phyloP scores from a whole-genome alignment of 371 early-diverging fungal genomes.

The Actinomortierella ambigua region DNA sequence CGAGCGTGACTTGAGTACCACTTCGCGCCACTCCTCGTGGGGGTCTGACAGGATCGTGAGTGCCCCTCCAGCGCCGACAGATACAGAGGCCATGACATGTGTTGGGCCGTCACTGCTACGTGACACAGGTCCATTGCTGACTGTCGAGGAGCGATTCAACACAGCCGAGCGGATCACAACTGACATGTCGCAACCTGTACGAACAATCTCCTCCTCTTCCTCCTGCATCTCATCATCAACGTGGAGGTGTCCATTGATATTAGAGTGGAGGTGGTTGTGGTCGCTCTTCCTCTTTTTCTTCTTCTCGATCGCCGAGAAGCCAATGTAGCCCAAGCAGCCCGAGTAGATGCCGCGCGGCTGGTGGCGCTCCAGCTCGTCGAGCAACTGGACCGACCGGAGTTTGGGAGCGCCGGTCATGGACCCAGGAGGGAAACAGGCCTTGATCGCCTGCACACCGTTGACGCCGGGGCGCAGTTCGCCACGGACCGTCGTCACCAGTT shows the following conservation, averaged over 20 bases:
- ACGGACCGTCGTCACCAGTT: slow-evolving; percentile 87
- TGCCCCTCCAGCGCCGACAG: slow-evolving; percentile 95
- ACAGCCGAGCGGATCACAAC: slow-evolving; percentile 45
- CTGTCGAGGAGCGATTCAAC: slow-evolving; percentile 1
- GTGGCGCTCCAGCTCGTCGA: slow-evolving; percentile 75
- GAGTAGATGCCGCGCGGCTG: slow-evolving; percentile 88
- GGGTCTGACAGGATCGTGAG: slow-evolving; percentile 87
- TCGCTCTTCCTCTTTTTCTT: no score
- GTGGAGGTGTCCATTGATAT: not conserved
- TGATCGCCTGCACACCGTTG: slow-evolving; percentile 75
- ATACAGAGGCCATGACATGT: slow-evolving; percentile 46
- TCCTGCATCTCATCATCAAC: slow-evolving; percentile 15
- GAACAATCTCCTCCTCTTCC: slow-evolving; percentile 64
- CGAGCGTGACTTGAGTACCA: slow-evolving; percentile 64
- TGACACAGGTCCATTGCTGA: not conserved
- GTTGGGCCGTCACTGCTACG: slow-evolving; percentile 9
- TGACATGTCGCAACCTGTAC: slow-evolving; percentile 31
- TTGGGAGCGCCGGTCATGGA: slow-evolving; percentile 99
- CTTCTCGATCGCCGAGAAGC: slow-evolving; percentile 50
- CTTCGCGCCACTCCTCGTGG: slow-evolving; percentile 87
- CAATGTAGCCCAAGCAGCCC: slow-evolving; percentile 89
- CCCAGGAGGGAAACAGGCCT: slow-evolving; percentile 90
- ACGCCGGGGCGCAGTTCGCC: slow-evolving; percentile 66
- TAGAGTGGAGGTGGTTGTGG: not conserved
- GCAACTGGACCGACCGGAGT: slow-evolving; percentile 78